Conservation (phyloP, 2,329 filamentous ascomycete genomes). For the Colletotrichum somersetense region DNA sequence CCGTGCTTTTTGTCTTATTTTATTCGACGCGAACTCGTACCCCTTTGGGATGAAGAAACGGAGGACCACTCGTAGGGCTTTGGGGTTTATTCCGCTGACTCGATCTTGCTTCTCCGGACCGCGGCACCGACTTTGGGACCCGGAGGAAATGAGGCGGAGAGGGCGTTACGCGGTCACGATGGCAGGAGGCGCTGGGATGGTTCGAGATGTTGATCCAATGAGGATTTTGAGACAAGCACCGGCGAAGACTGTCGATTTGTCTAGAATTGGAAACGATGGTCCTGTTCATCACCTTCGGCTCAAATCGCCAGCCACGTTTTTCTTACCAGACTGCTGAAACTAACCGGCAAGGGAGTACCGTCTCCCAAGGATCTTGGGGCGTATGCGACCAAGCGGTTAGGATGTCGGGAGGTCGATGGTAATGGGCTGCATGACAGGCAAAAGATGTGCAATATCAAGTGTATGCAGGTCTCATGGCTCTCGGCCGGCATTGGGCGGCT, state of each 20-base stretch:
- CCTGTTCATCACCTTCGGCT: background rate
- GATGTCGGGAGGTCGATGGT: background rate
- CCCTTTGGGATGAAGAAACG: background rate
- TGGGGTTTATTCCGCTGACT: conserved; percentile 15
- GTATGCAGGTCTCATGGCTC: conserved; percentile 1
- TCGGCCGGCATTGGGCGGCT: conserved; percentile 38
- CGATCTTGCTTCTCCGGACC: conserved; percentile 11
- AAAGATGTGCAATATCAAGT: background rate
- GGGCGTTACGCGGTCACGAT: conserved; percentile 15
- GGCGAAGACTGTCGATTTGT: background rate
- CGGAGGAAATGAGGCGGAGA: conserved; percentile 27
- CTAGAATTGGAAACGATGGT: background rate
- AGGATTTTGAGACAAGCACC: background rate
- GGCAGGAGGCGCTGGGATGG: conserved; percentile 2
- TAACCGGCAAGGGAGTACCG: background rate
- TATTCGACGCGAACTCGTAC: background rate
- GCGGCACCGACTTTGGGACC: conserved; percentile 13
- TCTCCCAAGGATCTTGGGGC: conserved; percentile 16
- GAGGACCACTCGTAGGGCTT: background rate
- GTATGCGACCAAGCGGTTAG: background rate
- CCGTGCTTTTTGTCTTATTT: too few relatives aligned
- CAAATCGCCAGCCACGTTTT: conserved; percentile 14
- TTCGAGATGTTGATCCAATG: background rate
- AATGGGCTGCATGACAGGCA: background rate
- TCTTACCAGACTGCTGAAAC: conserved; percentile 9